Evolutionary conservation across 1,139 yeast species (phyloP).

Genomic region (Candida sanyaensis): DNA sequence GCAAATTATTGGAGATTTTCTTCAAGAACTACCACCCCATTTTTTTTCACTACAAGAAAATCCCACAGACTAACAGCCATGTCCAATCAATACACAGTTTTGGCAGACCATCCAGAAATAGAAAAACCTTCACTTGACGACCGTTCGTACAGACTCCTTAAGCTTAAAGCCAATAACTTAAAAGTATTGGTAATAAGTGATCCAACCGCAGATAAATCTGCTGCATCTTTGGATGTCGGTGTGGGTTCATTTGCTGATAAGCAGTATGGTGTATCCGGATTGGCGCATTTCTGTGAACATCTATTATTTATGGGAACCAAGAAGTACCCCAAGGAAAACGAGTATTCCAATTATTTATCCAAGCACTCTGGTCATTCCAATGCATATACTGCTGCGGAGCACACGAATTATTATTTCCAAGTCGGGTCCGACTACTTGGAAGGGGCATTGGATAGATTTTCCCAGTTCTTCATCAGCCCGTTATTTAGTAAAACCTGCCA

Average conservation of each 20-base stretch:
- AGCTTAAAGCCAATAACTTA: slow-evolving; percentile 61
- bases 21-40: too few species aligned
- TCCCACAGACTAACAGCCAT: background rate
- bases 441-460: slow-evolving; percentile 89
- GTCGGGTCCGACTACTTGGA: slow-evolving; percentile 72
- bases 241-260: slow-evolving; percentile 90
- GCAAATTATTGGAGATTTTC: too few species aligned
- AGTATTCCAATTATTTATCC: slow-evolving; percentile 74
- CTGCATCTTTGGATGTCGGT: slow-evolving; percentile 90
- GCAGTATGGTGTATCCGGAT: slow-evolving; percentile 65
- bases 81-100: slow-evolving; percentile 14
- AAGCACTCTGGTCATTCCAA: slow-evolving; percentile 67
- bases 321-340: slow-evolving; percentile 90
- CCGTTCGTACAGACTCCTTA: slow-evolving; percentile 67
- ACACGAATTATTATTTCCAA: slow-evolving; percentile 90
- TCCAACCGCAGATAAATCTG: slow-evolving; percentile 83
- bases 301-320: slow-evolving; percentile 94
- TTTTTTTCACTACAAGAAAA: too few species aligned
- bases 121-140: slow-evolving; percentile 74
- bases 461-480: slow-evolving; percentile 89
- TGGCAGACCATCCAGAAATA: slow-evolving; percentile 26
- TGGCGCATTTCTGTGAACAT: slow-evolving; percentile 98
- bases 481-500: slow-evolving; percentile 79
- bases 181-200: slow-evolving; percentile 81
- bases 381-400: slow-evolving; percentile 88